A percentile compares a stretch with the other conserved stretches of the same genome.
Conservation (phyloP, 192 early-diverging fungal species). For the Coemansia sp. region DNA sequence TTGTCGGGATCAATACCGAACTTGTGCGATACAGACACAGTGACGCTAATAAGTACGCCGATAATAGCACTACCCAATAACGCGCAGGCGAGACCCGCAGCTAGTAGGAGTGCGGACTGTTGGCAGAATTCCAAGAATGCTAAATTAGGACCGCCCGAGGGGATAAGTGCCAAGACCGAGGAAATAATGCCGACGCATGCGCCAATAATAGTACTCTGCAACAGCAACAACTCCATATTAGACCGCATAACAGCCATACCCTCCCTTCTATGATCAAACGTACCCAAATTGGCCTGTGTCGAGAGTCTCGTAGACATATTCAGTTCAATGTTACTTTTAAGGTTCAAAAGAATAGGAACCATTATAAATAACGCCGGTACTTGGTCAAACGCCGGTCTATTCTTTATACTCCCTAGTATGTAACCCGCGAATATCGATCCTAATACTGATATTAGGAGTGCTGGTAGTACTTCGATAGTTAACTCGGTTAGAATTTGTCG, state of each 20-base stretch:
- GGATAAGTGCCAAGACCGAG: slow-evolving; percentile 50
- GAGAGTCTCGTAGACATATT: slow-evolving; percentile 87
- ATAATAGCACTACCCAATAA: slow-evolving; percentile 72
- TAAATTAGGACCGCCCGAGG: neutral
- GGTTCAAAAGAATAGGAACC: slow-evolving; percentile 80
- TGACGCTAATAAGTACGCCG: slow-evolving; percentile 70
- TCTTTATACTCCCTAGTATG: slow-evolving; percentile 68
- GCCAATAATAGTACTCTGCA: slow-evolving; percentile 74
- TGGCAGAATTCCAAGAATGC: neutral
- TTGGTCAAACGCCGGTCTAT: slow-evolving; percentile 68
- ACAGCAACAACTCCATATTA: slow-evolving; percentile 74
- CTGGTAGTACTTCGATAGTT: slow-evolving; percentile 61
- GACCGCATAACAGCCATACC: slow-evolving; percentile 66
- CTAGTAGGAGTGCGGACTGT: slow-evolving; percentile 57
- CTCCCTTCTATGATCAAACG: slow-evolving; percentile 58
- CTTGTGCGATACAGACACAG: slow-evolving; percentile 65
- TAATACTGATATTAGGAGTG: slow-evolving; percentile 69
- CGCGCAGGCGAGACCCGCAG: slow-evolving; percentile 69
- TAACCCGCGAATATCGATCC: slow-evolving; percentile 74
- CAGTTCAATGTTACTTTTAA: slow-evolving; percentile 93
- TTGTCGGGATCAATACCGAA: slow-evolving; percentile 76
- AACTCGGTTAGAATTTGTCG: slow-evolving; percentile 36
- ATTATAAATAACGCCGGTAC: slow-evolving; percentile 82
- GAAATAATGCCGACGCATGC: slow-evolving; percentile 73
- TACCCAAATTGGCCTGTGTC: slow-evolving; percentile 71